Base-by-base conservation (phyloP, 2,329 filamentous ascomycete species). In the Tetracladium maxilliforme region DNA sequence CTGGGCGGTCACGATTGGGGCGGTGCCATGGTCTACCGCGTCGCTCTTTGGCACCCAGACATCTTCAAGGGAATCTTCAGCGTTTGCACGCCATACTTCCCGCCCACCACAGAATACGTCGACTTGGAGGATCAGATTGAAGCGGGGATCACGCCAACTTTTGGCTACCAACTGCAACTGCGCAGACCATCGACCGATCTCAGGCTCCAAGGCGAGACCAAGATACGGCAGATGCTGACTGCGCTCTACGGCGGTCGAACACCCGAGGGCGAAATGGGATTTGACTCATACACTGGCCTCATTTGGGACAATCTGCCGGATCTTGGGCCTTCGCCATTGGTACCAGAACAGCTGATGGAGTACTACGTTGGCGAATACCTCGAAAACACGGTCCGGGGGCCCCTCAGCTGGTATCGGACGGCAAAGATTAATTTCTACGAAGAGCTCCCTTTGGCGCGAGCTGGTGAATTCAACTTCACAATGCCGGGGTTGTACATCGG, bases 1-100 rank as follows among this genome's bases (percentile, higher is more conserved):
- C 64, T 94, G 10, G 83, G 84, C 24, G 87, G 84, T 6, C 87
- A 94, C 53, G 87, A 95, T 52, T 94, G 87, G 81, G 87, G 87
- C 47, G 84, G 81, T 39, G 61, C 64, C 4, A 58, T 86, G 15
- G 74, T 77, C 27, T 92, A 81, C 62, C 70, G 83, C 27, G 54
- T 78, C 30, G 71, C 75, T 10, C 64, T 78, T 33, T 82, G 72
- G 64, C 61, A 84, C 40, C 82, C 81, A 0, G 53, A 72, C 20
- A 58, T 92, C 9, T 58, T 93, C 34, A 64, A 64, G 19, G 74
- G 73, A 39, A 58, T 93, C 32, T 87, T 93, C 55, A 69, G 68
- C 36, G 58, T 93, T 32, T 90, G 81, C 53, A 86, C 82, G 15
- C 80, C 86, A 0, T 92, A 75, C 47, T 41, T 42, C 4, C 49